Conservation (phyloP, 2,329 filamentous ascomycete species). For the Fusarium sp. region DNA sequence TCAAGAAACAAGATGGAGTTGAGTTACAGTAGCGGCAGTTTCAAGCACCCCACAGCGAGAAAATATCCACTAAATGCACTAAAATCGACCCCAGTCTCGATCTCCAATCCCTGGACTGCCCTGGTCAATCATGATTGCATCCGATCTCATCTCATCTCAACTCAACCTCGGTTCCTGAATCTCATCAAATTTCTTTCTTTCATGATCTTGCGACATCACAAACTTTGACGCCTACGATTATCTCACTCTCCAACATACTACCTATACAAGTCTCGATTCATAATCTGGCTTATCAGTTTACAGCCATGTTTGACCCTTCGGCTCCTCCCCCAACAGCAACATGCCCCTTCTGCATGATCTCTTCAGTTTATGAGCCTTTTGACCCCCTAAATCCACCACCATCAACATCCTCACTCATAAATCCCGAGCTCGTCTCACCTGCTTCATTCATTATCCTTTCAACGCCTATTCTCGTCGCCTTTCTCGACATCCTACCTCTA, state of each 20-base stretch:
- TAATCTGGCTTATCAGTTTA: too few relatives aligned
- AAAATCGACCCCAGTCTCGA: conserved; percentile 26
- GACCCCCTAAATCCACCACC: conserved; percentile 58
- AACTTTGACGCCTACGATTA: neutral
- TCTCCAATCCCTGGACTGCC: conserved; percentile 21
- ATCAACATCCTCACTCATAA: conserved; percentile 48
- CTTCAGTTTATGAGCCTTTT: conserved; percentile 61
- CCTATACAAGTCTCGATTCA: too few relatives aligned
- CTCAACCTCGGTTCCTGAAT: conserved; percentile 31
- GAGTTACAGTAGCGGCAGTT: conserved; percentile 18
- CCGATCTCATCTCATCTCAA: conserved; percentile 7
- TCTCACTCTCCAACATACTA: too few relatives aligned
- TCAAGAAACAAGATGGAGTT: conserved; percentile 17
- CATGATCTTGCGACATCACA: conserved; percentile 22
- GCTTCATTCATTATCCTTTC: conserved; percentile 78
- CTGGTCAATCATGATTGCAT: conserved; percentile 26
- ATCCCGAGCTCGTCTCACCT: conserved; percentile 54
- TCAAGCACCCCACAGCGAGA: conserved; percentile 35
- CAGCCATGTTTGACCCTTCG: conserved; percentile 53
- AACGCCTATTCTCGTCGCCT: conserved; percentile 82
- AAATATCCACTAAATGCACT: conserved; percentile 27
- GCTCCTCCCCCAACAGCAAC: conserved; percentile 49
- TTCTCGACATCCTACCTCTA: conserved; percentile 93
- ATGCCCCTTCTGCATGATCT: conserved; percentile 75
- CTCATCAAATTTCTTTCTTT: conserved; percentile 22